Evolutionary conservation across 2,329 filamentous ascomycete genomes (phyloP).

Genomic region (Penicillium sp.): DNA sequence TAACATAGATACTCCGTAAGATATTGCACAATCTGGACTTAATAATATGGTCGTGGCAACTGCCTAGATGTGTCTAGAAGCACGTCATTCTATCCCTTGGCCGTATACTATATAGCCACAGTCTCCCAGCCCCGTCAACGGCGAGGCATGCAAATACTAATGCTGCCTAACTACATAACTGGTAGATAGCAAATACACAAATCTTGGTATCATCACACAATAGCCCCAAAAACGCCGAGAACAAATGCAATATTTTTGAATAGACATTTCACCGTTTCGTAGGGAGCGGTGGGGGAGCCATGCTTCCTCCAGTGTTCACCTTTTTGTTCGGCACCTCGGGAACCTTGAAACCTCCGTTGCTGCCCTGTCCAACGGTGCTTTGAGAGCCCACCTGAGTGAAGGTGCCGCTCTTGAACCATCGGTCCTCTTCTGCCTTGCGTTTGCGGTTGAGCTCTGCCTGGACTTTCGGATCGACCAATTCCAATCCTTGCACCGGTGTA

Average conservation of each 20-base stretch:
- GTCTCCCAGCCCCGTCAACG: too few species aligned
- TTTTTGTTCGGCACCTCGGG: slow-evolving; percentile 75
- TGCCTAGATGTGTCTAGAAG: background rate
- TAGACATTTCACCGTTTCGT: slow-evolving; percentile 19
- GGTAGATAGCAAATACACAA: background rate
- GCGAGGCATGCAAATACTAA: background rate
- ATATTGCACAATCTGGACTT: background rate
- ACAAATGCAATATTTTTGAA: slow-evolving; percentile 9
- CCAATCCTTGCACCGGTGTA: slow-evolving; percentile 88
- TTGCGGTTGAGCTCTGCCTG: slow-evolving; percentile 85
- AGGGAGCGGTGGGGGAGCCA: slow-evolving; percentile 39
- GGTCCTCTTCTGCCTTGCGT: slow-evolving; percentile 87
- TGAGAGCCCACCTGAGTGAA: slow-evolving; percentile 75
- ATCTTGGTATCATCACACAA: slow-evolving; percentile 14
- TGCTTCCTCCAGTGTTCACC: slow-evolving; percentile 61
- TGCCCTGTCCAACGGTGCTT: slow-evolving; percentile 30
- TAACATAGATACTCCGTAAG: background rate
- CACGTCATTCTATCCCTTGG: slow-evolving; percentile 7
- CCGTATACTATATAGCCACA: too few species aligned
- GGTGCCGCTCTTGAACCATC: slow-evolving; percentile 96
- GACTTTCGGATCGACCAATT: slow-evolving; percentile 90
- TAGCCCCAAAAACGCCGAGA: slow-evolving; percentile 3
- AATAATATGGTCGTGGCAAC: background rate
- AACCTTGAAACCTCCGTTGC: slow-evolving; percentile 73
- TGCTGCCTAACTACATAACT: background rate